Evolutionary conservation across 495 filamentous ascomycete genomes (phyloP).

Genomic region (Letharia lupina): DNA sequence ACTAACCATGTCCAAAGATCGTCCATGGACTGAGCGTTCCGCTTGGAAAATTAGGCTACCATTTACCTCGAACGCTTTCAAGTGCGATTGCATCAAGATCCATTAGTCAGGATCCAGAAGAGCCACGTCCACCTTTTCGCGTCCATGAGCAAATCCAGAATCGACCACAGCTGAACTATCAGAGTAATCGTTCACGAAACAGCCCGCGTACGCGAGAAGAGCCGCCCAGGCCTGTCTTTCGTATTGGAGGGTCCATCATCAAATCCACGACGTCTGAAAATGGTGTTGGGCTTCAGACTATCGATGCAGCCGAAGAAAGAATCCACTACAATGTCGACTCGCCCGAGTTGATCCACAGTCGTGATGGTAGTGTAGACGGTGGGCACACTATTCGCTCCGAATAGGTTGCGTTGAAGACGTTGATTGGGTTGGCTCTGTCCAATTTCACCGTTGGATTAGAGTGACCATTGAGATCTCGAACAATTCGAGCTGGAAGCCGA

Average conservation of each 20-base stretch:
- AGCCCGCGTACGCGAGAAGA: conserved; percentile 22
- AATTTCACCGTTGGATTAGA: too few species aligned
- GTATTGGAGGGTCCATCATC: conserved; percentile 45
- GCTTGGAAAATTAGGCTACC: conserved; percentile 71
- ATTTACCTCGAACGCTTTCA: conserved; percentile 70
- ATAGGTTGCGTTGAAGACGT: neutral
- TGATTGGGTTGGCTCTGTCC: neutral
- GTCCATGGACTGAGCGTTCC: conserved; percentile 84
- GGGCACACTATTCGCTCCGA: neutral
- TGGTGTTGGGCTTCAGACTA: neutral
- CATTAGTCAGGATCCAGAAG: conserved; percentile 17
- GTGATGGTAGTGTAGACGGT: neutral
- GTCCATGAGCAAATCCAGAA: conserved; percentile 20
- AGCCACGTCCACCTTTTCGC: conserved; percentile 16
- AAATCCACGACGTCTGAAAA: conserved; percentile 1
- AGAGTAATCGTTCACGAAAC: conserved; percentile 29
- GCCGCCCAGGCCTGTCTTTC: conserved; percentile 39
- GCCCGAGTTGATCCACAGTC: neutral
- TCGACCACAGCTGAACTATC: conserved; percentile 19
- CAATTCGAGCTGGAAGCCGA: too few species aligned
- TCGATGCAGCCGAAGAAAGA: neutral
- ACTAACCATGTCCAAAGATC: conserved; percentile 41
- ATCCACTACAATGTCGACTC: neutral
- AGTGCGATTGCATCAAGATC: conserved; percentile 21
- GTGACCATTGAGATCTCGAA: too few species aligned